Percentiles rank a stretch among this genome's conserved stretches.
These are phyloP conservation scores for Phytophthora pisi DNA, from an alignment of 352 stramenopile genomes.

Conservation along the genomic window DNA sequence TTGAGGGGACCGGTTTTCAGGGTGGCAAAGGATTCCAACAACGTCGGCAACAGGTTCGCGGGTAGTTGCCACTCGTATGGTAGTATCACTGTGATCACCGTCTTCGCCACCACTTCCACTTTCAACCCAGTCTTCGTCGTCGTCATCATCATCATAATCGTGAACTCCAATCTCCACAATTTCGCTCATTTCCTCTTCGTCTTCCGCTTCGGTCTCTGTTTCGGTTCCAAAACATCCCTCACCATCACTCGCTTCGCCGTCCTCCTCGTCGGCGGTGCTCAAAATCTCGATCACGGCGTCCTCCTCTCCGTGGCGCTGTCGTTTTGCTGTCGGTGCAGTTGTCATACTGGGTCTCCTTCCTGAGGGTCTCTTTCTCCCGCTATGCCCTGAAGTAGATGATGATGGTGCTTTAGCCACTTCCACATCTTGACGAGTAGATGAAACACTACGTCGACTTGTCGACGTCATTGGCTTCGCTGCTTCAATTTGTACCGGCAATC, in stretches of 20 bases:
- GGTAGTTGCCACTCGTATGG: background rate
- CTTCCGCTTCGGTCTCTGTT: conserved; percentile 7
- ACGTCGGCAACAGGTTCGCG: conserved; percentile 25
- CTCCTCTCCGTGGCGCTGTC: background rate
- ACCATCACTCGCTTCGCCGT: conserved; percentile 10
- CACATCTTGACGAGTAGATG: background rate
- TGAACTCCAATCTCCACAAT: background rate
- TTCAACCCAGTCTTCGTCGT: conserved; percentile 17
- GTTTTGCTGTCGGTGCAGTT: background rate
- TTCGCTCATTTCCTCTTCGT: conserved; percentile 11
- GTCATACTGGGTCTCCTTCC: background rate
- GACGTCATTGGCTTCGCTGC: background rate
- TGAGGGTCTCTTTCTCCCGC: background rate
- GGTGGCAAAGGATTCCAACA: conserved; percentile 54
- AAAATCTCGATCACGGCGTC: conserved; percentile 8
- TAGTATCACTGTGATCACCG: conserved; percentile 2
- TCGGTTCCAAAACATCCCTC: background rate
- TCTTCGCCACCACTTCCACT: conserved; percentile 1
- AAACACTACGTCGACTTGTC: background rate
- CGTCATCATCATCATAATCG: conserved; percentile 7
- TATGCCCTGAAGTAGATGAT: background rate
- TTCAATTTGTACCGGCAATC: conserved; percentile 1
- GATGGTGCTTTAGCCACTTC: background rate
- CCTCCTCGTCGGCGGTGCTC: conserved; percentile 24
- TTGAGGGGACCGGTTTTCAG: conserved; percentile 39